These are phyloP conservation scores for Periglandula ipomoeae DNA, from an alignment of 2,329 filamentous ascomycete genomes.

Conservation along the genomic window DNA sequence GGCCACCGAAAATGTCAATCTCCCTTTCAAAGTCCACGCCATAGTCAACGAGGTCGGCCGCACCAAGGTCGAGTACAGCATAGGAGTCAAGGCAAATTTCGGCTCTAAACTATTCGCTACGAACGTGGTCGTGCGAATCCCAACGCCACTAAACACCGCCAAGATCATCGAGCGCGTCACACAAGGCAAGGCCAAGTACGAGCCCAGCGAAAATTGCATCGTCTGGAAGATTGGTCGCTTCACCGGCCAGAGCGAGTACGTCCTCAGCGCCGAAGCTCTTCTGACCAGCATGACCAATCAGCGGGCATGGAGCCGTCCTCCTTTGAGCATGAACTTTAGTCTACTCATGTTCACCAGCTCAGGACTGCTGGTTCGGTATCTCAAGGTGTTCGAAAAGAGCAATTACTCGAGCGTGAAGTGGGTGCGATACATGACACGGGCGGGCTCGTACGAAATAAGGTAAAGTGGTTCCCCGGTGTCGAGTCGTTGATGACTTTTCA, in stretches of 20 bases:
- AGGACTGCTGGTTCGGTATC: conserved; percentile 80
- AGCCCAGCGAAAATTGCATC: conserved; percentile 95
- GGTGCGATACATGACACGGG: conserved; percentile 98
- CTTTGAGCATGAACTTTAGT: conserved; percentile 84
- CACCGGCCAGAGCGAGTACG: conserved; percentile 93
- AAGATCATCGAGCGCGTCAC: conserved; percentile 87
- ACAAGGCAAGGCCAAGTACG: conserved; percentile 96
- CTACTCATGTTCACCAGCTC: conserved; percentile 97
- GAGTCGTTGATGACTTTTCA: background rate
- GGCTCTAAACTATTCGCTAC: conserved; percentile 93
- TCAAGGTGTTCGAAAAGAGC: conserved; percentile 99
- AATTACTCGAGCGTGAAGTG: conserved; percentile 99
- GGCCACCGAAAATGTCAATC: conserved; percentile 94
- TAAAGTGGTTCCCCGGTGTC: conserved; percentile 26
- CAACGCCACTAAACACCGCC: conserved; percentile 92
- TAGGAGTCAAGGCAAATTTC: conserved; percentile 95
- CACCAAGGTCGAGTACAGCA: conserved; percentile 97
- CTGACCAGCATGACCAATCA: conserved; percentile 97
- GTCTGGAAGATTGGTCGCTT: conserved; percentile 99
- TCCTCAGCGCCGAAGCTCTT: conserved; percentile 86
- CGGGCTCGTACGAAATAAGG: conserved; percentile 95
- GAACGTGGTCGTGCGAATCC: conserved; percentile 89
- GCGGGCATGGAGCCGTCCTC: conserved; percentile 91
- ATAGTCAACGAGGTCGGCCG: conserved; percentile 97
- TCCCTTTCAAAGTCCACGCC: conserved; percentile 97